Percentiles rank a stretch among this genome's conserved stretches.
These are phyloP conservation scores for Sclerospora graminicola DNA, from an alignment of 352 stramenopile genomes.

Conservation along the genomic window DNA sequence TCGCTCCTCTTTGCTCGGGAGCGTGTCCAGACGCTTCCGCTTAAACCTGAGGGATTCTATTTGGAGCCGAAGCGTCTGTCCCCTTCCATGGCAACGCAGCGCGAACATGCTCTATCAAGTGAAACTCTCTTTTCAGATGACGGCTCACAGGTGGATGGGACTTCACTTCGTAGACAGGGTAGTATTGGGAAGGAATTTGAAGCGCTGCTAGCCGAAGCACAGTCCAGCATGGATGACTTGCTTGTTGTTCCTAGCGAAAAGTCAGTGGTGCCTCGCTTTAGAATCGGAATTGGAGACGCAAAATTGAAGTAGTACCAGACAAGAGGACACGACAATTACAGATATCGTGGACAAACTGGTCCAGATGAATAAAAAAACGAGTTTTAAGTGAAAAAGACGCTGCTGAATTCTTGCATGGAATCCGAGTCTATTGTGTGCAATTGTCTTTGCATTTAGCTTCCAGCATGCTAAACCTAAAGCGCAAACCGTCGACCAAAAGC, in stretches of 20 bases:
- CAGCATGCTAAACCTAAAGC: background rate
- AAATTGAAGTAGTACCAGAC: constrained; percentile 23
- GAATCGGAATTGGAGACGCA: constrained; percentile 19
- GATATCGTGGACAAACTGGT: too few species aligned
- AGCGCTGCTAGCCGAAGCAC: constrained; percentile 50
- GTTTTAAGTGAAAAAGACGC: too few species aligned
- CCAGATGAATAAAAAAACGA: too few species aligned
- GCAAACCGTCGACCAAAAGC: too few species aligned
- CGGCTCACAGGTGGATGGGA: constrained; percentile 19
- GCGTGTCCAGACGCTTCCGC: constrained; percentile 52
- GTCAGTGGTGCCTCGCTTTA: constrained; percentile 3
- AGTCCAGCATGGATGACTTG: constrained; percentile 59
- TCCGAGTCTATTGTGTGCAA: background rate
- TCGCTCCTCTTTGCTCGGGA: constrained; percentile 72
- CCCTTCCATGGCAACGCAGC: constrained; percentile 13
- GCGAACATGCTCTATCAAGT: constrained; percentile 20
- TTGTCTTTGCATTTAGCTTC: constrained; percentile 11
- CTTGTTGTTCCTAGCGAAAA: constrained; percentile 16
- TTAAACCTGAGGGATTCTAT: constrained; percentile 80
- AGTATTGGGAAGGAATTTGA: constrained; percentile 65
- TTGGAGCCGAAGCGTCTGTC: constrained; percentile 53
- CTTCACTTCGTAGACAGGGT: constrained; percentile 16
- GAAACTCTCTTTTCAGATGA: constrained; percentile 40
- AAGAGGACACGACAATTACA: too few species aligned
- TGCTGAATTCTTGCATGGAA: too few species aligned